Conservation (phyloP, 192 early-diverging fungal genomes). For the Allomyces macrogynus region DNA sequence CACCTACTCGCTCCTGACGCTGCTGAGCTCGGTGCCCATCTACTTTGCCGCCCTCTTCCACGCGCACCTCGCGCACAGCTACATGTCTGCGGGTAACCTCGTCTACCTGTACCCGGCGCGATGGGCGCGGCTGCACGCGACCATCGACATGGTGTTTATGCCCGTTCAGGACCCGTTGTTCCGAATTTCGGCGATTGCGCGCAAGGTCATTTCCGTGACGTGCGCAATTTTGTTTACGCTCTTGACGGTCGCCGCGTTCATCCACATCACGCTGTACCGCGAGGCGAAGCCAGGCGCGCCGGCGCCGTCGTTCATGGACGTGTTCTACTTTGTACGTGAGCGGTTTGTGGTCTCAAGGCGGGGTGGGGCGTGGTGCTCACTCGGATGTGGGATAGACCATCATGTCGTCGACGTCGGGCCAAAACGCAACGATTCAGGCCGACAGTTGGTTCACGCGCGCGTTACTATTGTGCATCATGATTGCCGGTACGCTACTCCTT, state of each 20-base stretch:
- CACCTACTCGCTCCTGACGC: not conserved
- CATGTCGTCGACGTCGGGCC: constrained; percentile 32
- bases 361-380: too few relatives aligned
- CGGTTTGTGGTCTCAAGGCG: too few relatives aligned
- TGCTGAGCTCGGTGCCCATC: not conserved
- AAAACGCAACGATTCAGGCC: constrained; percentile 43
- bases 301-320: too few relatives aligned
- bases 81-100: not conserved
- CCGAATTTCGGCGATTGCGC: constrained; percentile 31
- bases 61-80: not conserved
- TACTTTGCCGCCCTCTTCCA: not conserved
- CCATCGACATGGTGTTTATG: not conserved
- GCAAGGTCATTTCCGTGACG: constrained; percentile 35
- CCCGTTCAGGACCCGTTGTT: constrained; percentile 42
- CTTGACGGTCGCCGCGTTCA: constrained; percentile 45
- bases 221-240: constrained; percentile 46
- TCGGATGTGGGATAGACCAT: not conserved
- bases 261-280: constrained; percentile 34
- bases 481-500: constrained; percentile 21
- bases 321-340: too few relatives aligned
- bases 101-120: not conserved
- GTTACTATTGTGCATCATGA: constrained; percentile 44
- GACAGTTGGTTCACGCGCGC: constrained; percentile 27
- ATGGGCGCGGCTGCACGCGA: not conserved
- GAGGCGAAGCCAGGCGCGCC: too few relatives aligned